Evolutionary conservation across 768 basidiomycete species (phyloP).

Genomic region (Calocybe cyanea): DNA sequence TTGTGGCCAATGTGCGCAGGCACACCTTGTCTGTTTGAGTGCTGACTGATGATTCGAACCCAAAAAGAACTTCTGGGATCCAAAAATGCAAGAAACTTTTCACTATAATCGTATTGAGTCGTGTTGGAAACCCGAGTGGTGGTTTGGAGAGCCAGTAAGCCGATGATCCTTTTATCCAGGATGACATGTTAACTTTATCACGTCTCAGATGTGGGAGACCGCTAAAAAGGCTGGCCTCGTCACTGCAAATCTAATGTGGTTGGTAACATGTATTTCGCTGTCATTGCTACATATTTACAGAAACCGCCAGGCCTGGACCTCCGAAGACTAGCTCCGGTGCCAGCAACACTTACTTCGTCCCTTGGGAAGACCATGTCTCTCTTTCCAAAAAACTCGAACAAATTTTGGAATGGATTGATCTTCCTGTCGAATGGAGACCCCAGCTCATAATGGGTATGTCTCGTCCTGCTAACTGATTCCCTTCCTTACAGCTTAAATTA

Average conservation of each 20-base stretch:
- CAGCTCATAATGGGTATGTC: conserved; percentile 69
- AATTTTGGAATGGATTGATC: conserved; percentile 78
- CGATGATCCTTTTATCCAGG: neutral
- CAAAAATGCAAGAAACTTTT: conserved; percentile 56
- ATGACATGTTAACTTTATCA: neutral
- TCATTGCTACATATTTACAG: neutral
- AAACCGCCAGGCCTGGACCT: conserved; percentile 69
- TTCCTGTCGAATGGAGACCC: conserved; percentile 67
- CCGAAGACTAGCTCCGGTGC: conserved; percentile 62
- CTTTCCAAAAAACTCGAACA: conserved; percentile 70
- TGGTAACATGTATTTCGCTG: conserved; percentile 20
- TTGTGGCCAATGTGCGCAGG: conserved; percentile 78
- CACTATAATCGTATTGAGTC: conserved; percentile 63
- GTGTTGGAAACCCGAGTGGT: conserved; percentile 72
- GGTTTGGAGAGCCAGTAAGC: conserved; percentile 83
- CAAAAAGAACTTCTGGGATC: conserved; percentile 83
- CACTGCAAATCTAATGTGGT: conserved; percentile 94
- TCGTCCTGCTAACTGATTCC: conserved; percentile 7
- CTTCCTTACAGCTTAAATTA: neutral
- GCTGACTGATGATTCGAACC: neutral
- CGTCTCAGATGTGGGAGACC: conserved; percentile 83
- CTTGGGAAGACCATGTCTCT: conserved; percentile 72
- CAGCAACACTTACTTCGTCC: conserved; percentile 71
- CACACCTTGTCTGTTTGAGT: neutral
- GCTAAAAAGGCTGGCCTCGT: conserved; percentile 66